Evolutionary conservation across 495 filamentous ascomycete genomes (phyloP).

Genomic region (Baudoinia panamericana): DNA sequence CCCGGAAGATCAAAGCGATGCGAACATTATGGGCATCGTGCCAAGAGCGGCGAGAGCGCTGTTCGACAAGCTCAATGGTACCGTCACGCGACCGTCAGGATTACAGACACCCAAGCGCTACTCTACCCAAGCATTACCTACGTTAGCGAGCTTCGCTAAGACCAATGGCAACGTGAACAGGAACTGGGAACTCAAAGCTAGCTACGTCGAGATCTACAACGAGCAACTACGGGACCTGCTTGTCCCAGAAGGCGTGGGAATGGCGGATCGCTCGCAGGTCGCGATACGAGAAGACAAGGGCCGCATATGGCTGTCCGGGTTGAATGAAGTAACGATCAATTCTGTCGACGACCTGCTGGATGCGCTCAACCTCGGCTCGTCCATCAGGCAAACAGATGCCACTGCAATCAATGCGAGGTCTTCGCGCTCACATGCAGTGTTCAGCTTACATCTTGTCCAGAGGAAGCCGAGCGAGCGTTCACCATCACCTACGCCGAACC

Average conservation of each 20-base stretch:
- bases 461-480: conserved; percentile 54
- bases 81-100: conserved; percentile 45
- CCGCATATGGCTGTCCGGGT: conserved; percentile 81
- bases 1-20: conserved; percentile 63
- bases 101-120: conserved; percentile 72
- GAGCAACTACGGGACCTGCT: conserved; percentile 87
- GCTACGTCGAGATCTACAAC: conserved; percentile 99
- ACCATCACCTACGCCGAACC: conserved; percentile 27
- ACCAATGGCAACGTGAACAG: conserved; percentile 56
- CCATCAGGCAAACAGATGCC: conserved; percentile 94
- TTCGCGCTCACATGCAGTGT: conserved; percentile 96
- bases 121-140: conserved; percentile 46
- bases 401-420: conserved; percentile 97
- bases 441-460: conserved; percentile 88
- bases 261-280: conserved; percentile 57
- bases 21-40: conserved; percentile 73
- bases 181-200: conserved; percentile 87
- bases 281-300: conserved; percentile 92
- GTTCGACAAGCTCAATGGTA: conserved; percentile 71
- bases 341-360: conserved; percentile 83
- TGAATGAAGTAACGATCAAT: conserved; percentile 80
- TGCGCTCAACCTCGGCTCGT: conserved; percentile 80
- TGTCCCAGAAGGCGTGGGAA: conserved; percentile 57
- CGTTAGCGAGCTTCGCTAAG: conserved; percentile 38
- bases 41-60: conserved; percentile 77